These are phyloP conservation scores for Zarea fungicola DNA, from an alignment of 2,329 filamentous ascomycete species.

Conservation along the genomic window DNA sequence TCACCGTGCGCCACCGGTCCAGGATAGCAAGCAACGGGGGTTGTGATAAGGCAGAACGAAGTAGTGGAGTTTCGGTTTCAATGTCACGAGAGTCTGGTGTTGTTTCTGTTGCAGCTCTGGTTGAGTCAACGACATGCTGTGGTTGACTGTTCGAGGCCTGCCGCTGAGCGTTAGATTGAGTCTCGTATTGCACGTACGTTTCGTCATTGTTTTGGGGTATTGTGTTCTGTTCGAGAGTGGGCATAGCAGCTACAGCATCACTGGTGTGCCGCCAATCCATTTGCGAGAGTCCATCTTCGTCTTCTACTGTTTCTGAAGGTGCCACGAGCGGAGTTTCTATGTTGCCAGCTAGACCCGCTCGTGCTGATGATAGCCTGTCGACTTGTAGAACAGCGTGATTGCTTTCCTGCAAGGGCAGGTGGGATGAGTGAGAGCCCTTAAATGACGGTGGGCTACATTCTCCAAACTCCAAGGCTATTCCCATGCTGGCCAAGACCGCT, in stretches of 20 bases:
- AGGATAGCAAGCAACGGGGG: conserved; percentile 15
- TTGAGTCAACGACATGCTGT: neutral
- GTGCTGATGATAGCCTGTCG: neutral
- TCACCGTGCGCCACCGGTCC: conserved; percentile 18
- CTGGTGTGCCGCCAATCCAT: neutral
- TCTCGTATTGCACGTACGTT: too few relatives aligned
- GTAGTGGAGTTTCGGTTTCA: neutral
- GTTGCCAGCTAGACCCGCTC: neutral
- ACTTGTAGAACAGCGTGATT: neutral
- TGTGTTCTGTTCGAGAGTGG: too few relatives aligned
- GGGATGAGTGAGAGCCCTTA: neutral
- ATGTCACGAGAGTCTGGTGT: neutral
- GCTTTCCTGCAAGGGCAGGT: neutral
- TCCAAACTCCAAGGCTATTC: conserved; percentile 64
- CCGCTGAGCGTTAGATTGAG: too few relatives aligned
- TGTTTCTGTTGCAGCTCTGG: neutral
- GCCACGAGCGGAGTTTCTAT: neutral
- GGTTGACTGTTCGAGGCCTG: too few relatives aligned
- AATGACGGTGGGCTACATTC: conserved; percentile 25
- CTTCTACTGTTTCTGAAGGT: neutral
- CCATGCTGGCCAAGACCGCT: conserved; percentile 60
- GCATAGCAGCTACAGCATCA: neutral
- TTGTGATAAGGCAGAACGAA: conserved; percentile 5
- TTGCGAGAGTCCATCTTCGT: neutral
- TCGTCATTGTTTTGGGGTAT: too few relatives aligned